Evolutionary conservation across 2,329 filamentous ascomycete species (phyloP), one percentile per base, ranked within the genome.

Genomic region (Colletotrichum sp.): DNA sequence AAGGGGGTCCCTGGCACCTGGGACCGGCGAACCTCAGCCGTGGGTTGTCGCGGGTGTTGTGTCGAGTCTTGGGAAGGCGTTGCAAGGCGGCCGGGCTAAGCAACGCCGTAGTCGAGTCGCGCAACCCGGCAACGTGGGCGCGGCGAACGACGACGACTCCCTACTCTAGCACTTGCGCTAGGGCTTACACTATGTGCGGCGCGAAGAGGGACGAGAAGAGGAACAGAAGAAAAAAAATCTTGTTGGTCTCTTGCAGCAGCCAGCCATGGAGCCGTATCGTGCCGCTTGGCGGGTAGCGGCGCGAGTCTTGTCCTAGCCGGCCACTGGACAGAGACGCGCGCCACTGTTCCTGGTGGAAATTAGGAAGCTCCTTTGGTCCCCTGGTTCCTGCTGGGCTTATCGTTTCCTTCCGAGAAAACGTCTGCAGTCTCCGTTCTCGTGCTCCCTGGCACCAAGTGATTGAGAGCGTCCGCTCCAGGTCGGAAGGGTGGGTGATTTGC

Each of bases 341-440:
- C 75, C 75, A 75, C 55, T 61, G 62, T 75, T 61, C 60, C 60
- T 58, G 64, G 75, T 77, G 75, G 75, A 77, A 77, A 77, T 77
- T 77, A 66, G 38, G 64, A 71, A 73, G 18, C 68, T 66, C 61
- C 28, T 71, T 58, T 43, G 55, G 60, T 61, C 65, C 48, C 68
- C 58, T 34, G 48, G 60, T 61, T 52, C 48, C 60, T 56, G 18
- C n/a, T 71, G 43, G 32, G 52, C 55, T 38, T 62, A 55, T 69
- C 66, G 55, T 34, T 61, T 52, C 43, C 43, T 21, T 66, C 26
- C 64, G 30, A 62, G 28, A 32, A 62, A 62, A 30, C 28, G 3
- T 34, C 28, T 62, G 18, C 58, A 34, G 58, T 10, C 30, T 62
- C 43, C 43, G 18, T 62, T 34, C 55, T 58, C 26, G 55, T 28